These are phyloP conservation scores for Candida pseudoviswanathii DNA, from an alignment of 1,139 yeast genomes.

Conservation along the genomic window DNA sequence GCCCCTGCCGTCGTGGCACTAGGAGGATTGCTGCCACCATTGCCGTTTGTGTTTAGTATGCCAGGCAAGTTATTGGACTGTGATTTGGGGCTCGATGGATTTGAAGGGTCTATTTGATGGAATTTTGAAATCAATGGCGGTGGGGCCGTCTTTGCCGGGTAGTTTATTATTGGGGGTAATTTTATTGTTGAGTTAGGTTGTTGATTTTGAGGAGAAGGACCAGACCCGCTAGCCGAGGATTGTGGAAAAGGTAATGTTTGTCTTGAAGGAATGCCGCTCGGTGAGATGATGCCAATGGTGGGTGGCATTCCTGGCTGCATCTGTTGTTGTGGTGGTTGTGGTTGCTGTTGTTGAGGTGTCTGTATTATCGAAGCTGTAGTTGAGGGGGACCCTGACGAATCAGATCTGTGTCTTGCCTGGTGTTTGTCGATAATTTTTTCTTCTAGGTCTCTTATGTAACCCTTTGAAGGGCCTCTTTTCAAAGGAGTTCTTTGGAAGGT, in stretches of 20 bases:
- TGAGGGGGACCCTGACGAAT: not conserved
- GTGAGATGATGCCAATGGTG: not conserved
- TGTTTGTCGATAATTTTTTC: conserved; percentile 24
- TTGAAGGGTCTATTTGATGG: conserved; percentile 16
- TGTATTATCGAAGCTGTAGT: not conserved
- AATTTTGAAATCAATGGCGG: conserved; percentile 10
- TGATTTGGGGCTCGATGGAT: conserved; percentile 25
- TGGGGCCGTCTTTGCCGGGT: conserved; percentile 15
- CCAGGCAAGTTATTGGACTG: conserved; percentile 15
- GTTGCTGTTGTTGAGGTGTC: conserved; percentile 7
- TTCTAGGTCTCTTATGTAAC: conserved; percentile 52
- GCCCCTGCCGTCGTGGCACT: not conserved
- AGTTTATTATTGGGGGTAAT: conserved; percentile 19
- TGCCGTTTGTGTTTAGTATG: conserved; percentile 14
- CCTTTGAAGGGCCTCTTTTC: conserved; percentile 79
- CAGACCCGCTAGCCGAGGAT: conserved; percentile 5
- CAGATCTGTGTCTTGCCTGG: conserved; percentile 1
- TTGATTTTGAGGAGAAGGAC: conserved; percentile 8
- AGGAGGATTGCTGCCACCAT: not conserved
- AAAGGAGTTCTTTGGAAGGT: conserved; percentile 68
- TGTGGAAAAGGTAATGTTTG: conserved; percentile 5
- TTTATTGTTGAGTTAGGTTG: conserved; percentile 21
- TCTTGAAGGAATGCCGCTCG: conserved; percentile 1
- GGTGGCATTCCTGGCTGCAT: conserved; percentile 3
- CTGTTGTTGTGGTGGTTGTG: conserved; percentile 10